Percentiles rank a stretch among this genome's conserved stretches.
These are phyloP conservation scores for Neopestalotiopsis clavispora DNA, from an alignment of 2,329 filamentous ascomycete genomes.

Conservation along the genomic window DNA sequence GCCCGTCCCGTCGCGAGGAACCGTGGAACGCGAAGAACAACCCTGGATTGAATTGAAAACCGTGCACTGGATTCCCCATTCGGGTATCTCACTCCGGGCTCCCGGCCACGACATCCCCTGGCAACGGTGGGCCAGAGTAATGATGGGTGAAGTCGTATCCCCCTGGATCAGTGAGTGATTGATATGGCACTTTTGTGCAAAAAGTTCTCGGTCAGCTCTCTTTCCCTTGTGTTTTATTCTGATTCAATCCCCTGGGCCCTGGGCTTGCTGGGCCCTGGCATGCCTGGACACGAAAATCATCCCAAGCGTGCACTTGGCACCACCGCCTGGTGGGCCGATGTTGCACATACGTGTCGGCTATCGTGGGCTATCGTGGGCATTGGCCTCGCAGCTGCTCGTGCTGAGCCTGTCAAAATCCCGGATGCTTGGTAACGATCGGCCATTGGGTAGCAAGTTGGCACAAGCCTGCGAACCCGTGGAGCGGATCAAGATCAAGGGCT, in stretches of 20 bases:
- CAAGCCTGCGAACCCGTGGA: neutral
- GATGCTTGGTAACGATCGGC: conserved; percentile 9
- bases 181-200: neutral
- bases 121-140: conserved; percentile 5
- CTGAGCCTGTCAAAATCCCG: conserved; percentile 4
- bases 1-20: neutral
- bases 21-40: neutral
- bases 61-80: neutral
- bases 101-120: neutral
- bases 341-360: neutral
- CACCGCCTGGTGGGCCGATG: neutral
- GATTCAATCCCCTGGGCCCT: neutral
- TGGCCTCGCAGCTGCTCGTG: conserved; percentile 7
- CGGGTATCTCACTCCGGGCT: neutral
- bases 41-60: neutral
- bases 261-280: neutral
- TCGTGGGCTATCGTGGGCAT: conserved; percentile 8
- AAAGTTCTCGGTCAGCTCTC: neutral
- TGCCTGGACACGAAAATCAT: neutral
- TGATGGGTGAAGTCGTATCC: neutral
- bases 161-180: neutral
- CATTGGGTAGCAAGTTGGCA: conserved; percentile 4
- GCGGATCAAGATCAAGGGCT: conserved; percentile 4
- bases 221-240: too few relatives aligned
- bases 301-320: neutral